Evolutionary conservation across 495 filamentous ascomycete genomes (phyloP).

Genomic region (Neurospora sp.): DNA sequence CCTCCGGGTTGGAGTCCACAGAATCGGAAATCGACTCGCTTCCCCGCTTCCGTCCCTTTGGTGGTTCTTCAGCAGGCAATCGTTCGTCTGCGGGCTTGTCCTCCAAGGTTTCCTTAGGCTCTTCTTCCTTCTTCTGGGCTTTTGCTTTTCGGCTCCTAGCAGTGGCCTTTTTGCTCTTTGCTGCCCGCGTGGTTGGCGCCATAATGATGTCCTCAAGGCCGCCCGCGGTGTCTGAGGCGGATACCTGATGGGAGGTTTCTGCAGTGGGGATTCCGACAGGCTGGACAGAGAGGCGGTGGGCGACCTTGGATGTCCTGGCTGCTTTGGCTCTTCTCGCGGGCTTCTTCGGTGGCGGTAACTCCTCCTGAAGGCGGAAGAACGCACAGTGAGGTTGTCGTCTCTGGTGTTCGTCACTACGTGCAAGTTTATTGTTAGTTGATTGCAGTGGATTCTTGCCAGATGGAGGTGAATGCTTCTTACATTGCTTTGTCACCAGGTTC

Average conservation of each 20-base stretch:
- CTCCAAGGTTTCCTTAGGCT: slow-evolving; percentile 42
- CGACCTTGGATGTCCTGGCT: slow-evolving; percentile 54
- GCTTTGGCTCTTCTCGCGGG: slow-evolving; percentile 37
- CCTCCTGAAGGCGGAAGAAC: slow-evolving; percentile 58
- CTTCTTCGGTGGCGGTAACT: slow-evolving; percentile 39
- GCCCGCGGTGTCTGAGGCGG: slow-evolving; percentile 36
- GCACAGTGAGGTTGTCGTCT: slow-evolving; percentile 66
- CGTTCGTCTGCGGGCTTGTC: slow-evolving; percentile 29
- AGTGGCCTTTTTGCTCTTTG: slow-evolving; percentile 28
- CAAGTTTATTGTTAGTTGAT: slow-evolving; percentile 14
- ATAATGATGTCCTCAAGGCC: slow-evolving; percentile 62
- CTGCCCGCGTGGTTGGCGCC: slow-evolving; percentile 43
- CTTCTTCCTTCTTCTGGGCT: slow-evolving; percentile 43
- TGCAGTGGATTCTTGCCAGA: neutral
- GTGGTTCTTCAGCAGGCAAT: slow-evolving; percentile 29
- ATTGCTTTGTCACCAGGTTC: slow-evolving; percentile 80
- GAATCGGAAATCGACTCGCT: slow-evolving; percentile 51
- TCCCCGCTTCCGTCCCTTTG: slow-evolving; percentile 52
- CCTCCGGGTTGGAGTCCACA: slow-evolving; percentile 28
- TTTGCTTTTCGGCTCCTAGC: slow-evolving; percentile 39
- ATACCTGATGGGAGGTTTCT: slow-evolving; percentile 37
- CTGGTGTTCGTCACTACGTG: slow-evolving; percentile 69
- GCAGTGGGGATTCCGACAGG: slow-evolving; percentile 51
- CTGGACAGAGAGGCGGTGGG: slow-evolving; percentile 56
- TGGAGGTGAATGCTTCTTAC: slow-evolving; percentile 39